phyloP scores from a whole-genome alignment of 2,329 filamentous ascomycete genomes.

The Claviceps quebecensis region DNA sequence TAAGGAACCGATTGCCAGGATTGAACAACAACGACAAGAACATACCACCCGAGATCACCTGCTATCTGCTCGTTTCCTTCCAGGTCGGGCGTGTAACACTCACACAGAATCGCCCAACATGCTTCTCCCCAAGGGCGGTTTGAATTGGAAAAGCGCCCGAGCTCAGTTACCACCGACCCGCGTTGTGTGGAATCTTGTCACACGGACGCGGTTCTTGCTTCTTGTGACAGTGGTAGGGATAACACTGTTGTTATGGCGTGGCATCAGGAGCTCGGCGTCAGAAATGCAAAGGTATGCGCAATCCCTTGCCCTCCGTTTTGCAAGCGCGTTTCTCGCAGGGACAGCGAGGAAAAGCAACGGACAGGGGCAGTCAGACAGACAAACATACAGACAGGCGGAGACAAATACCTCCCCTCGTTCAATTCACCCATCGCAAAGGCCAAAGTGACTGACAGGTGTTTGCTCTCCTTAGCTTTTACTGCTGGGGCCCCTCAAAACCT shows the following conservation, averaged over 20 bases:
- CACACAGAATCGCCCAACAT: slow-evolving; percentile 35
- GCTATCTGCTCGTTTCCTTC: neutral
- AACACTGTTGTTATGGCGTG: slow-evolving; percentile 75
- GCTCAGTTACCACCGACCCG: slow-evolving; percentile 64
- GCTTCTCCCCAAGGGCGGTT: slow-evolving; percentile 80
- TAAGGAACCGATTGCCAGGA: slow-evolving; percentile 3
- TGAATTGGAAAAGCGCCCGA: slow-evolving; percentile 85
- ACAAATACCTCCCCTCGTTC: too few relatives aligned
- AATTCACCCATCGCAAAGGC: neutral
- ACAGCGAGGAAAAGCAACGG: neutral
- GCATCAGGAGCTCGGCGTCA: slow-evolving; percentile 62
- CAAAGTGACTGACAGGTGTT: slow-evolving; percentile 8
- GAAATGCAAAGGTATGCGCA: slow-evolving; percentile 75
- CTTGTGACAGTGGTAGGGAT: slow-evolving; percentile 56
- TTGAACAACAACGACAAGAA: neutral
- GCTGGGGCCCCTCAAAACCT: slow-evolving; percentile 89
- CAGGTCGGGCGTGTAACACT: slow-evolving; percentile 2
- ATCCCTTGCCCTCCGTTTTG: neutral
- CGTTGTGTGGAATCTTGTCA: slow-evolving; percentile 55
- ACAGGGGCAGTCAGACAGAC: neutral
- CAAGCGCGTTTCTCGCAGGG: neutral
- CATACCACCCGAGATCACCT: neutral
- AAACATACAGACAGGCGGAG: neutral
- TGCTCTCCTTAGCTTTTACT: slow-evolving; percentile 62
- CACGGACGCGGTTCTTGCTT: slow-evolving; percentile 64